A percentile compares a stretch with the other conserved stretches of the same genome.
Conservation (phyloP, 352 stramenopile genomes). For the Phytopythium boreale region DNA sequence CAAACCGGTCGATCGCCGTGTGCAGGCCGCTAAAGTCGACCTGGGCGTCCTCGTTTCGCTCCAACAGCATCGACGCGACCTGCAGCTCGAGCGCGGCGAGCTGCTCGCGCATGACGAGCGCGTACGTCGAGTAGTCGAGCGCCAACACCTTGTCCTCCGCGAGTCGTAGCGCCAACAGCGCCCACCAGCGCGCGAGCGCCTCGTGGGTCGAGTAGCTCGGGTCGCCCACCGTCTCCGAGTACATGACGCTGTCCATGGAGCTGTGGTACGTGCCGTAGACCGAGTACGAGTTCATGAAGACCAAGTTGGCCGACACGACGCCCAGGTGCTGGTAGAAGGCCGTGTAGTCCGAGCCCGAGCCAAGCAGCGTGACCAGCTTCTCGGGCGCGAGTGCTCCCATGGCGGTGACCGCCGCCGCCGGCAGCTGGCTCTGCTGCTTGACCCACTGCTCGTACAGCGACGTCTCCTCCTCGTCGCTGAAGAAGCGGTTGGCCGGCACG, state of each 20-base stretch:
- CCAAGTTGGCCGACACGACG: conserved; percentile 60
- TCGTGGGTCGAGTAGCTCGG: conserved; percentile 37
- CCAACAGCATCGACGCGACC: neutral
- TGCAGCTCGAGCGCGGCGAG: conserved; percentile 12
- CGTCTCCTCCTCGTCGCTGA: conserved; percentile 17
- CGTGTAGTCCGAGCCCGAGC: conserved; percentile 53
- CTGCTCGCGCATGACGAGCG: conserved; percentile 24
- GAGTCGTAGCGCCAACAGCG: conserved; percentile 33
- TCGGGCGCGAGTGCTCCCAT: conserved; percentile 20
- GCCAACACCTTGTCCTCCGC: conserved; percentile 32
- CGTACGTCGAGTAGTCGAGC: conserved; percentile 31
- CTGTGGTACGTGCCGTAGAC: conserved; percentile 70
- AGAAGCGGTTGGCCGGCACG: conserved; percentile 39
- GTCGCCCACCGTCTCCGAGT: conserved; percentile 40
- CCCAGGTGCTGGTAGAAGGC: conserved; percentile 74
- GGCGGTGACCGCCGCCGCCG: neutral
- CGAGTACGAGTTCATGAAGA: conserved; percentile 21
- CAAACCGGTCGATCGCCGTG: conserved; percentile 39
- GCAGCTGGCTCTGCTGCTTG: conserved; percentile 6
- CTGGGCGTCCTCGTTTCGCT: conserved; percentile 2
- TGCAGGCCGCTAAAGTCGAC: conserved; percentile 41
- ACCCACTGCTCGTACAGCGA: conserved; percentile 44
- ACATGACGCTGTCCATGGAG: conserved; percentile 71
- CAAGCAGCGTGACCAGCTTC: conserved; percentile 33
- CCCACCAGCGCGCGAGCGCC: conserved; percentile 33